phyloP scores from a whole-genome alignment of 2,329 filamentous ascomycete genomes.

The Orbilia brochopaga region DNA sequence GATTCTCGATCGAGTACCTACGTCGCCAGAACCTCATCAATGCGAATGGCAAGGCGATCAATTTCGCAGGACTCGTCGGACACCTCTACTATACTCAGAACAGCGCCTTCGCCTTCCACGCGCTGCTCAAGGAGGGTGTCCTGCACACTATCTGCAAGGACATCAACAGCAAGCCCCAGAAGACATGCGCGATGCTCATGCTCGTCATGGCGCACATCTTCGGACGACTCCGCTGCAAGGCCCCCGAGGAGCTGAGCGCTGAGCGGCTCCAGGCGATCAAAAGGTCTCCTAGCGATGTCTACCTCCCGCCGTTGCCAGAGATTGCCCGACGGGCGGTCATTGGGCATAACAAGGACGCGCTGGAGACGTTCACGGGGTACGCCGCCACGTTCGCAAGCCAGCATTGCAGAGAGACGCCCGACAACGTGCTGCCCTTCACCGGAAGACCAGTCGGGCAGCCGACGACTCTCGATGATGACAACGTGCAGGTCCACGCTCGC shows the following conservation, averaged over 20 bases:
- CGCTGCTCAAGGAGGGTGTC: slow-evolving; percentile 73
- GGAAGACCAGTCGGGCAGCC: slow-evolving; percentile 32
- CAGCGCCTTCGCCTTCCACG: slow-evolving; percentile 76
- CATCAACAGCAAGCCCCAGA: slow-evolving; percentile 62
- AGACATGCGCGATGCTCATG: slow-evolving; percentile 67
- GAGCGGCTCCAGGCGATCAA: slow-evolving; percentile 63
- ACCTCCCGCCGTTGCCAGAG: slow-evolving; percentile 69
- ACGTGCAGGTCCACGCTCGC: slow-evolving; percentile 57
- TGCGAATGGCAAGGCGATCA: slow-evolving; percentile 67
- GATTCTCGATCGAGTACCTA: slow-evolving; percentile 82
- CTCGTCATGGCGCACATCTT: slow-evolving; percentile 75
- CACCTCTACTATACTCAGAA: slow-evolving; percentile 80
- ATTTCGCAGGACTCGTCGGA: slow-evolving; percentile 73
- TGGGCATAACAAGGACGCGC: slow-evolving; percentile 69
- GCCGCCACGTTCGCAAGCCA: slow-evolving; percentile 72
- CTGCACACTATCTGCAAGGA: slow-evolving; percentile 69
- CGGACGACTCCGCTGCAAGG: slow-evolving; percentile 60
- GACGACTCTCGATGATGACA: slow-evolving; percentile 21
- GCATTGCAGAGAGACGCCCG: slow-evolving; percentile 63
- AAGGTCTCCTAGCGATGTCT: slow-evolving; percentile 67
- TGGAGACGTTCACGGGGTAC: slow-evolving; percentile 72
- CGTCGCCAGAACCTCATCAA: slow-evolving; percentile 72
- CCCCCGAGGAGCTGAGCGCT: slow-evolving; percentile 56
- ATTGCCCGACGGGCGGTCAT: slow-evolving; percentile 65
- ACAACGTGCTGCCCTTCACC: slow-evolving; percentile 68